These are phyloP conservation scores for Eimeria falciformis DNA, from an alignment of 169 alveolate genomes.

Conservation along the genomic window DNA sequence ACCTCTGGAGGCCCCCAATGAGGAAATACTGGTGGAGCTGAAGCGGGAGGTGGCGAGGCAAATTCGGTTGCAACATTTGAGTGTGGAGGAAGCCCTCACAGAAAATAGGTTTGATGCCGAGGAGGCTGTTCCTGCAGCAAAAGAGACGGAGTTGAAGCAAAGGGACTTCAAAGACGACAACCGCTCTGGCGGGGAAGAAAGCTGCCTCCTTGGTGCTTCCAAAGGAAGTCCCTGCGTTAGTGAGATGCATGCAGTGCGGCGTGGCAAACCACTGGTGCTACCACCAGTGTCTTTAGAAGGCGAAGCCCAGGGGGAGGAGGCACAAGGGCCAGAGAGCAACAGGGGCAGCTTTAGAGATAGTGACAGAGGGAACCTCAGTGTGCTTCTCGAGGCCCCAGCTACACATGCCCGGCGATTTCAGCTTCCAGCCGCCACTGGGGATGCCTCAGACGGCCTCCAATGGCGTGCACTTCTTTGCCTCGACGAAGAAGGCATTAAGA, in stretches of 20 bases:
- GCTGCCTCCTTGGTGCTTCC: background rate
- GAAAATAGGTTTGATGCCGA: background rate
- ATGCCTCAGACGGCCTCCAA: background rate
- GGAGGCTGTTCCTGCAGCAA: background rate
- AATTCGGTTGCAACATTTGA: background rate
- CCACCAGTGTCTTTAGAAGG: background rate
- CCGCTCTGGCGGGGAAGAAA: background rate
- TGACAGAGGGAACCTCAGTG: too few relatives aligned
- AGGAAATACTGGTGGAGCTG: background rate
- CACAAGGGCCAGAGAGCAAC: too few relatives aligned
- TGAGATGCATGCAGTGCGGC: background rate
- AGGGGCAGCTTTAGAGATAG: too few relatives aligned
- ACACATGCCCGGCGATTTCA: background rate
- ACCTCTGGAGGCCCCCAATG: constrained; percentile 32
- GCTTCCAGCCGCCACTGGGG: background rate
- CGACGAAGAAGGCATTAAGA: background rate
- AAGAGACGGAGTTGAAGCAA: background rate
- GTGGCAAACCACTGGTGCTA: background rate
- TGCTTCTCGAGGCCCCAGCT: too few relatives aligned
- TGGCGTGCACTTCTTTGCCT: background rate
- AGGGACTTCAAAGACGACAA: background rate
- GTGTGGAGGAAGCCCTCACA: background rate
- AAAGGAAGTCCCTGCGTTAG: background rate
- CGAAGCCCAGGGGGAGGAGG: too few relatives aligned
- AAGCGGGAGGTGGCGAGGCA: background rate